Conservation (phyloP, 2,329 filamentous ascomycete species). For the Allantophomopsis lycopodina region DNA sequence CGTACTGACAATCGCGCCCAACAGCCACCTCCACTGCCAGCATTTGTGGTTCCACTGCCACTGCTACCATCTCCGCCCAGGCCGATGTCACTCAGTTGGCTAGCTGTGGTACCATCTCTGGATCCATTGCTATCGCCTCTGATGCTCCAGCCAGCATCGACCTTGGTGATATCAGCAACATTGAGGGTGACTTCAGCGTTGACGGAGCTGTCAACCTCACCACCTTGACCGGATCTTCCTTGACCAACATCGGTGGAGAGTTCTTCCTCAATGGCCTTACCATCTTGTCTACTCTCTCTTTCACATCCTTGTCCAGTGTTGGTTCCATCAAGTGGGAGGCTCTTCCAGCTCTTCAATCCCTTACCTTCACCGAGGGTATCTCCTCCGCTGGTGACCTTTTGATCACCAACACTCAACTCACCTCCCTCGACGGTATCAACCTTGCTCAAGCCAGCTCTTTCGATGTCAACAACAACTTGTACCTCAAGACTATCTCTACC, state of each 20-base stretch:
- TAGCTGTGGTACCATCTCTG: slow-evolving; percentile 15
- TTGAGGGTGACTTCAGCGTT: slow-evolving; percentile 43
- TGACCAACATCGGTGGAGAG: slow-evolving; percentile 56
- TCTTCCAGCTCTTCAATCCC: slow-evolving; percentile 45
- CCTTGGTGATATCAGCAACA: slow-evolving; percentile 43
- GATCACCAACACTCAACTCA: slow-evolving; percentile 80
- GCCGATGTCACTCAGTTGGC: slow-evolving; percentile 15
- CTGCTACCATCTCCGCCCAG: slow-evolving; percentile 15
- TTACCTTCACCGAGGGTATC: slow-evolving; percentile 47
- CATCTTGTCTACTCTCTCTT: slow-evolving; percentile 51
- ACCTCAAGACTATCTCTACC: slow-evolving; percentile 63
- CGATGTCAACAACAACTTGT: slow-evolving; percentile 82
- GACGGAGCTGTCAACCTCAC: slow-evolving; percentile 42
- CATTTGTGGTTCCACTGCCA: slow-evolving; percentile 13
- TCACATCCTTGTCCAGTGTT: slow-evolving; percentile 52
- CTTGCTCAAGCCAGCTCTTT: slow-evolving; percentile 59
- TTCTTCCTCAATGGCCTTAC: slow-evolving; percentile 60
- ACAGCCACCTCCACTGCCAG: background rate
- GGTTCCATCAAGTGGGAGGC: slow-evolving; percentile 57
- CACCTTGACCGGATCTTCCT: slow-evolving; percentile 36
- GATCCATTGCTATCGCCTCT: slow-evolving; percentile 20
- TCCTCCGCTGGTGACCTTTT: slow-evolving; percentile 52
- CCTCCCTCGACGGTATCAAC: slow-evolving; percentile 67
- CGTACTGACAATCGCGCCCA: background rate
- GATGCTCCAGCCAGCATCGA: slow-evolving; percentile 25